A percentile compares a stretch with the other conserved stretches of the same genome.
These are phyloP conservation scores for Chrysanthemum lavandulifolium DNA, from an alignment of 129 eudicot genomes.

Conservation along the genomic window DNA sequence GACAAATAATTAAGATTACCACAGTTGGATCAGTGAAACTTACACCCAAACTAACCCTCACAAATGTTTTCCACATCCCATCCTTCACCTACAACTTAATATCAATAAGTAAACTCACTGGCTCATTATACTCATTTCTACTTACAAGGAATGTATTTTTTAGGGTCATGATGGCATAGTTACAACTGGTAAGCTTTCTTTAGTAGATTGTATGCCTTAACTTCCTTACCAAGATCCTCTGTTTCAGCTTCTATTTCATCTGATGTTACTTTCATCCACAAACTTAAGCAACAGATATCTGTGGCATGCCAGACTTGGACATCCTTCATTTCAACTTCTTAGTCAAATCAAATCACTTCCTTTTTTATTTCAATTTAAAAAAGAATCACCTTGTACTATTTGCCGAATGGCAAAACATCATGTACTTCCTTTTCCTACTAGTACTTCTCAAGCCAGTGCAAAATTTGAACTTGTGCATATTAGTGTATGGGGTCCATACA, in stretches of 20 bases:
- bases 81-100: background rate
- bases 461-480: background rate
- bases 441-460: background rate
- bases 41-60: background rate
- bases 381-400: background rate
- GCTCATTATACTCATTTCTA: no score
- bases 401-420: background rate
- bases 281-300: no score
- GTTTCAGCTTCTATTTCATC: no score
- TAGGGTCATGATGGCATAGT: background rate
- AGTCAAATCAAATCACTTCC: no score
- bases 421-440: background rate
- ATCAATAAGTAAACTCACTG: background rate
- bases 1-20: background rate
- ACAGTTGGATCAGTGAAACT: background rate
- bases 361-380: no score
- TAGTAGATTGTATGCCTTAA: no score
- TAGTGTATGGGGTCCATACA: no score
- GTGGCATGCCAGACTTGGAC: background rate
- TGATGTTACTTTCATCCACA: no score
- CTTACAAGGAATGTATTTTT: background rate
- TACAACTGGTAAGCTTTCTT: no score
- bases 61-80: background rate
- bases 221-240: no score
- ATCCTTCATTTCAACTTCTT: background rate